Percentiles rank a stretch among this genome's conserved stretches.
Evolutionary conservation across 139 green algal species (phyloP).

Genomic region (Astrephomene gubernaculifera): DNA sequence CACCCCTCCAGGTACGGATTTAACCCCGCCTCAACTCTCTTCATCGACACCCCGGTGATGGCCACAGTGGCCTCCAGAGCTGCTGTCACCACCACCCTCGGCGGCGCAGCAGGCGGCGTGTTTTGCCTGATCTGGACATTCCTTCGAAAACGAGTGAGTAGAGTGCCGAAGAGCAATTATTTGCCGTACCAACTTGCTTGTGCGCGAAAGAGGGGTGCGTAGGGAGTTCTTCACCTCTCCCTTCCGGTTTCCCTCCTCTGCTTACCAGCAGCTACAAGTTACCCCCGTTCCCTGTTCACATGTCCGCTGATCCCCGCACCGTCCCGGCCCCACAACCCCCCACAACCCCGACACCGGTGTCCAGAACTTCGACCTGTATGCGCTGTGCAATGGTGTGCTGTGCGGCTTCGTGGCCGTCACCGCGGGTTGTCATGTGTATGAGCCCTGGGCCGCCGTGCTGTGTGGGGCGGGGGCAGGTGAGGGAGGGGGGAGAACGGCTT

Average conservation of each 20-base stretch:
- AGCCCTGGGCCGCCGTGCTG: conserved; percentile 73
- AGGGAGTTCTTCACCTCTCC: no score
- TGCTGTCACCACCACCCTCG: conserved; percentile 90
- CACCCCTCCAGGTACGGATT: conserved; percentile 93
- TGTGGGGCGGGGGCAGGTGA: conserved; percentile 52
- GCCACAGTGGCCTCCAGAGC: conserved; percentile 46
- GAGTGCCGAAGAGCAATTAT: no score
- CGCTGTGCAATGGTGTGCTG: conserved; percentile 76
- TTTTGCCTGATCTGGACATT: conserved; percentile 55
- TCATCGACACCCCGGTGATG: conserved; percentile 51
- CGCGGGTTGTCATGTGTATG: conserved; percentile 61
- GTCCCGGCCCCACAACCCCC: background rate
- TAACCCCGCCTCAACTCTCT: conserved; percentile 80
- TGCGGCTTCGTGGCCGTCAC: conserved; percentile 78
- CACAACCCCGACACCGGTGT: background rate
- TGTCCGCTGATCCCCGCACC: no score
- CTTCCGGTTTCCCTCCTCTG: no score
- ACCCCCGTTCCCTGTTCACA: no score
- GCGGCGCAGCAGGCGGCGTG: conserved; percentile 71
- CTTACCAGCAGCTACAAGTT: no score
- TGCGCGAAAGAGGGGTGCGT: no score
- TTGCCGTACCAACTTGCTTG: no score
- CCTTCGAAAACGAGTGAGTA: conserved; percentile 26
- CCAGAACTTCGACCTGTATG: conserved; percentile 25
- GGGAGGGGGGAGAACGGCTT: no score